phyloP scores from a whole-genome alignment of 352 stramenopile genomes.

The Phytophthora boehmeriae region DNA sequence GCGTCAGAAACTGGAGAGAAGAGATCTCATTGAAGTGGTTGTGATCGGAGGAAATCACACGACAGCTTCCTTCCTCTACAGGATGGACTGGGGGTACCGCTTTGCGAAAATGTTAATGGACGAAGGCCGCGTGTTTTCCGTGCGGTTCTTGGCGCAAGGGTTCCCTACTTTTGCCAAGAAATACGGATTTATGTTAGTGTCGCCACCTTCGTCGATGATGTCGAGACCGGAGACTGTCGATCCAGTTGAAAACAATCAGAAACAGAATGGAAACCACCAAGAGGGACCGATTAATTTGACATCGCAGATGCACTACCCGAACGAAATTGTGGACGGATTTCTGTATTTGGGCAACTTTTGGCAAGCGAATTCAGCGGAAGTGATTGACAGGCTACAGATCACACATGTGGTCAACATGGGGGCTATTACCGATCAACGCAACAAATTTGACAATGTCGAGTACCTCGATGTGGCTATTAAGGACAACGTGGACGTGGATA shows the following conservation, averaged over 20 bases:
- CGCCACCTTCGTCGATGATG: slow-evolving; percentile 18
- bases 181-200: slow-evolving; percentile 70
- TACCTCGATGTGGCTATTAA: slow-evolving; percentile 73
- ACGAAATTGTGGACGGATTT: slow-evolving; percentile 79
- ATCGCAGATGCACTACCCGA: slow-evolving; percentile 57
- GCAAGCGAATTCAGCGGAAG: slow-evolving; percentile 69
- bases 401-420: slow-evolving; percentile 82
- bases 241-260: slow-evolving; percentile 6
- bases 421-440: slow-evolving; percentile 61
- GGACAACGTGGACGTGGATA: slow-evolving; percentile 67
- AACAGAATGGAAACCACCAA: not conserved
- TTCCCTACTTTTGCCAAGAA: slow-evolving; percentile 69
- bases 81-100: slow-evolving; percentile 72
- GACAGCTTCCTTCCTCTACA: slow-evolving; percentile 52
- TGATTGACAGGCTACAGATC: slow-evolving; percentile 63
- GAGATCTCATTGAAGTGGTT: slow-evolving; percentile 78
- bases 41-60: slow-evolving; percentile 66
- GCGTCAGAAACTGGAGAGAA: slow-evolving; percentile 45
- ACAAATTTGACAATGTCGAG: slow-evolving; percentile 53
- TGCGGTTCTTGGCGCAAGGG: slow-evolving; percentile 70
- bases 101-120: slow-evolving; percentile 66
- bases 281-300: slow-evolving; percentile 15
- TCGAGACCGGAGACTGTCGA: slow-evolving; percentile 9
- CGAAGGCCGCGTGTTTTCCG: slow-evolving; percentile 74
- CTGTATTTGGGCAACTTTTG: slow-evolving; percentile 83